Conservation (phyloP, 2,329 filamentous ascomycete species). For the Niveomyces coronatus region DNA sequence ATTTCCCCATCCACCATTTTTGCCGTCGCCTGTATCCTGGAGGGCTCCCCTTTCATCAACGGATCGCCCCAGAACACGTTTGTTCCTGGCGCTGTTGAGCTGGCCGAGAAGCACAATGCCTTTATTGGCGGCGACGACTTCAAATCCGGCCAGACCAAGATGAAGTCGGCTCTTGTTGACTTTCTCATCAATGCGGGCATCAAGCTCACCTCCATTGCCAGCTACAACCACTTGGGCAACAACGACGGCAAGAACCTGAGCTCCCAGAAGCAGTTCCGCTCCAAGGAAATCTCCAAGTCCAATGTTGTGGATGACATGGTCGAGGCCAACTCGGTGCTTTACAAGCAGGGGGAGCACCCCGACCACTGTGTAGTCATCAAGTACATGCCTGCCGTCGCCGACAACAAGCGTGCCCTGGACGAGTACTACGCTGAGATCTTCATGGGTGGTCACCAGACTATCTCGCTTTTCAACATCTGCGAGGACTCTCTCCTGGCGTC, state of each 20-base stretch:
- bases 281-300: conserved; percentile 99
- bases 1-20: conserved; percentile 95
- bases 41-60: conserved; percentile 92
- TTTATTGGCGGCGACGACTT: conserved; percentile 99
- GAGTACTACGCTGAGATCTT: conserved; percentile 99
- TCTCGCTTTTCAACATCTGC: conserved; percentile 95
- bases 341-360: conserved; percentile 85
- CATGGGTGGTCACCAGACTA: conserved; percentile 96
- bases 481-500: conserved; percentile 95
- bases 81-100: conserved; percentile 80
- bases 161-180: conserved; percentile 98
- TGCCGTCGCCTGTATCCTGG: conserved; percentile 86
- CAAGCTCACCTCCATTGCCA: conserved; percentile 96
- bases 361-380: conserved; percentile 99
- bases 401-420: conserved; percentile 97
- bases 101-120: conserved; percentile 75
- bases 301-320: conserved; percentile 99
- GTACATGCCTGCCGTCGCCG: conserved; percentile 98
- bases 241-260: conserved; percentile 98
- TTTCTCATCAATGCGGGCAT: conserved; percentile 98
- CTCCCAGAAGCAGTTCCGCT: conserved; percentile 96
- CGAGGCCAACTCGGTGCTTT: conserved; percentile 83
- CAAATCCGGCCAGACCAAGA: conserved; percentile 99
- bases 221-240: conserved; percentile 99
- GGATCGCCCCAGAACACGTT: conserved; percentile 99